phyloP scores from a whole-genome alignment of 106 monocot genomes.

The Vanilla planifolia region DNA sequence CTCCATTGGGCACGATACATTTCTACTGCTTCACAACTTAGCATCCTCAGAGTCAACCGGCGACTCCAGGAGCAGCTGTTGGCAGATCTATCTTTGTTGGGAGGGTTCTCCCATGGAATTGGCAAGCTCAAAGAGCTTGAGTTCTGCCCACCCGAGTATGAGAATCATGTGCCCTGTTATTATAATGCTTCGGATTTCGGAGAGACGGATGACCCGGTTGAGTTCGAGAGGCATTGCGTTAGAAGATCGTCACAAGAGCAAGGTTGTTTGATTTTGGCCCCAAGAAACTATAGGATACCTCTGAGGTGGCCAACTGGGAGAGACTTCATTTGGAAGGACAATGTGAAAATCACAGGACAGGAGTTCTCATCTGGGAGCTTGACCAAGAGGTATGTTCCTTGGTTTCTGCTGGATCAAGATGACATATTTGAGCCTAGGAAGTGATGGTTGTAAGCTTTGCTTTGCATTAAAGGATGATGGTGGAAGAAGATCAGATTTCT shows the following conservation, averaged over 20 bases:
- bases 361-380: slow-evolving; percentile 92
- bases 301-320: slow-evolving; percentile 82
- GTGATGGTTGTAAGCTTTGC: background rate
- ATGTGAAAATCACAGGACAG: slow-evolving; percentile 80
- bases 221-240: slow-evolving; percentile 39
- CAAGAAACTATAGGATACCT: slow-evolving; percentile 67
- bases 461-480: slow-evolving; percentile 88
- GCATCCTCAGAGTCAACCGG: slow-evolving; percentile 34
- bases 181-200: slow-evolving; percentile 41
- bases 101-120: slow-evolving; percentile 48
- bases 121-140: slow-evolving; percentile 50
- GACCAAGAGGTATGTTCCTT: slow-evolving; percentile 57
- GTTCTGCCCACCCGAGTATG: slow-evolving; percentile 53
- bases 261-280: slow-evolving; percentile 51
- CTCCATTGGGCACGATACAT: slow-evolving; percentile 65
- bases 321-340: slow-evolving; percentile 93
- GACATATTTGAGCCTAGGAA: background rate
- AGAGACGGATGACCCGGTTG: slow-evolving; percentile 11
- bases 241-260: slow-evolving; percentile 9
- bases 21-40: slow-evolving; percentile 24
- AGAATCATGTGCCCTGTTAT: slow-evolving; percentile 84
- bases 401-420: background rate
- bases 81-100: slow-evolving; percentile 46
- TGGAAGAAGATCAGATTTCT: slow-evolving; percentile 85
- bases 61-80: slow-evolving; percentile 71